A percentile compares a stretch with the other conserved stretches of the same genome.
These are phyloP conservation scores for Nakazawaea siamensis DNA, from an alignment of 805 yeast species.

Conservation along the genomic window DNA sequence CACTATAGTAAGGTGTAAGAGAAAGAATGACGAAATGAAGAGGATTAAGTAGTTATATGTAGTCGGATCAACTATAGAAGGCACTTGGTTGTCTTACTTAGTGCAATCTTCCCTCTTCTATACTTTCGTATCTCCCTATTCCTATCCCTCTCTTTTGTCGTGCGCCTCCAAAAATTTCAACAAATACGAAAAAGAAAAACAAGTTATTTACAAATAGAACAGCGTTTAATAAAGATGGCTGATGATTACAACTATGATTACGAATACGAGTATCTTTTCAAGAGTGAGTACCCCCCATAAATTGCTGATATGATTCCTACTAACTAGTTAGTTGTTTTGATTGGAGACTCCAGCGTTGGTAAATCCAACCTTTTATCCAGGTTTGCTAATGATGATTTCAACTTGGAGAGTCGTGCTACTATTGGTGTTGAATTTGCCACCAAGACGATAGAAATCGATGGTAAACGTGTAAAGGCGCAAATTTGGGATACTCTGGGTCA, in stretches of 20 bases:
- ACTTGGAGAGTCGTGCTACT: constrained; percentile 87
- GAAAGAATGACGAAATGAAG: too few species aligned
- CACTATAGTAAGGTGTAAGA: too few species aligned
- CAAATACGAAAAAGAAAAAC: background rate
- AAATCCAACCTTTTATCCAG: constrained; percentile 89
- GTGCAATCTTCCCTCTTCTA: too few species aligned
- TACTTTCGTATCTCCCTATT: too few species aligned
- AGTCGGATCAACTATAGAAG: too few species aligned
- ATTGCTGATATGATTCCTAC: background rate
- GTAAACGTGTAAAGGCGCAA: constrained; percentile 79
- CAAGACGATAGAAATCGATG: constrained; percentile 82
- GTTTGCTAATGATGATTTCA: constrained; percentile 93
- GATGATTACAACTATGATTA: constrained; percentile 76
- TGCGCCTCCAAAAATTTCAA: too few species aligned
- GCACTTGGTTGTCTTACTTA: too few species aligned
- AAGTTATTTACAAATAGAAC: background rate
- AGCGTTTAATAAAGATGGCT: constrained; percentile 27
- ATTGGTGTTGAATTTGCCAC: constrained; percentile 99
- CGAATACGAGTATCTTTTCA: constrained; percentile 93
- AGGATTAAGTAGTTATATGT: too few species aligned
- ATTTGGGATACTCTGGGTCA: constrained; percentile 99
- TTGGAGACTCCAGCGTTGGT: constrained; percentile 97
- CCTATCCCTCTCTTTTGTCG: too few species aligned
- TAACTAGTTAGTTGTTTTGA: constrained; percentile 59
- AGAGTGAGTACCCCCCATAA: constrained; percentile 32